Evolutionary conservation across 2,329 filamentous ascomycete genomes (phyloP).

Genomic region (Allantophomopsis lycopodina): DNA sequence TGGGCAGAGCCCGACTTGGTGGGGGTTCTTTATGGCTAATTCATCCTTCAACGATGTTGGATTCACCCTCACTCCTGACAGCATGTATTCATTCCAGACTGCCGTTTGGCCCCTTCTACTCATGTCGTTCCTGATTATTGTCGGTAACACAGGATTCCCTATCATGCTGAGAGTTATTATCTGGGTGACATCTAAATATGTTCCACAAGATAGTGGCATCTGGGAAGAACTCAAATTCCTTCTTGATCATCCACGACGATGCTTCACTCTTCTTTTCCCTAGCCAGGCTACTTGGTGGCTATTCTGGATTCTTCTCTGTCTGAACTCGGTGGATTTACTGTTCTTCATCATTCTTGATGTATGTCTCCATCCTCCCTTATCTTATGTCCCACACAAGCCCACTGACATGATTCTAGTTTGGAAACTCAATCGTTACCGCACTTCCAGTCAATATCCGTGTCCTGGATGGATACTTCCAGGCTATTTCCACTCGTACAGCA

Average conservation of each 20-base stretch:
- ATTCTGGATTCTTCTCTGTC: conserved; percentile 64
- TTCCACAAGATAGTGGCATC: conserved; percentile 51
- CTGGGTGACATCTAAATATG: conserved; percentile 60
- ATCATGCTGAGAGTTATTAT: conserved; percentile 91
- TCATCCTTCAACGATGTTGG: conserved; percentile 94
- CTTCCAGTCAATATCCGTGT: conserved; percentile 64
- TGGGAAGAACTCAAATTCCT: conserved; percentile 85
- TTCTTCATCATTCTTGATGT: conserved; percentile 89
- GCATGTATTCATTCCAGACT: conserved; percentile 78
- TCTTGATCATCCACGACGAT: conserved; percentile 82
- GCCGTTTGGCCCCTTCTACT: conserved; percentile 65
- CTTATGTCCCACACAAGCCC: background rate
- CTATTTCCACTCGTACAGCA: conserved; percentile 77
- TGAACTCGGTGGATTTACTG: conserved; percentile 74
- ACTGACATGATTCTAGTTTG: conserved; percentile 35
- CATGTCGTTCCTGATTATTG: conserved; percentile 76
- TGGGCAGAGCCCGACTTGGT: conserved; percentile 65
- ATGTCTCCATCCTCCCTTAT: conserved; percentile 20
- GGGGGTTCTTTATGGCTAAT: conserved; percentile 78
- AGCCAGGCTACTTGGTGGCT: conserved; percentile 87
- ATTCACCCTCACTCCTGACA: conserved; percentile 82
- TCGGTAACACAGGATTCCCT: conserved; percentile 91
- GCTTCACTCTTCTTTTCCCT: conserved; percentile 89
- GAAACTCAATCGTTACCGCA: conserved; percentile 52
- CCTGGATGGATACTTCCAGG: conserved; percentile 81